These are phyloP conservation scores for Cercophora newfieldiana DNA, from an alignment of 495 filamentous ascomycete species.

Conservation along the genomic window DNA sequence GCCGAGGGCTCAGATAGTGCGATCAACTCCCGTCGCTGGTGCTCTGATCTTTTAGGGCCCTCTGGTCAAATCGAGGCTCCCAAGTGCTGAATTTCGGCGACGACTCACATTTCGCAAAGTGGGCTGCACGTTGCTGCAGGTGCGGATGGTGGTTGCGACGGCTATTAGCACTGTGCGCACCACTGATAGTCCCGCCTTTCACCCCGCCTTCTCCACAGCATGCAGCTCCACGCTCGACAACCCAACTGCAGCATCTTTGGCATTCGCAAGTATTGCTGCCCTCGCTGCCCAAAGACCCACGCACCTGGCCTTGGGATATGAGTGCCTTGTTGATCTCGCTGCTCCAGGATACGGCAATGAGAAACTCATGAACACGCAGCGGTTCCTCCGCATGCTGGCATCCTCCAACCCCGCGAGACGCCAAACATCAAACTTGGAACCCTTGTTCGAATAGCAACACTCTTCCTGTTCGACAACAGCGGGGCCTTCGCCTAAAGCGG, in stretches of 20 bases:
- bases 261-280: neutral
- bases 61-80: neutral
- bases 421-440: neutral
- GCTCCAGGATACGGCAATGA: neutral
- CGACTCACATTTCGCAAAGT: constrained; percentile 33
- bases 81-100: constrained; percentile 28
- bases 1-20: constrained; percentile 16
- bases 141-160: constrained; percentile 1
- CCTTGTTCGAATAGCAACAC: constrained; percentile 23
- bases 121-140: constrained; percentile 21
- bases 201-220: neutral
- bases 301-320: no score
- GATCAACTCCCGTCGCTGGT: constrained; percentile 14
- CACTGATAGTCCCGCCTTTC: constrained; percentile 1
- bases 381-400: neutral
- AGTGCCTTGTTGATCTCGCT: no score
- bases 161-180: constrained; percentile 17
- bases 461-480: constrained; percentile 2
- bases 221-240: neutral
- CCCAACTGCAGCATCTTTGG: neutral
- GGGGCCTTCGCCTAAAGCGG: constrained; percentile 27
- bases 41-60: neutral
- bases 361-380: neutral
- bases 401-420: neutral
- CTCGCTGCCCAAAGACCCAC: neutral